Evolutionary conservation across 768 basidiomycete species (phyloP).

Genomic region (Strobilomyces dryophilus): DNA sequence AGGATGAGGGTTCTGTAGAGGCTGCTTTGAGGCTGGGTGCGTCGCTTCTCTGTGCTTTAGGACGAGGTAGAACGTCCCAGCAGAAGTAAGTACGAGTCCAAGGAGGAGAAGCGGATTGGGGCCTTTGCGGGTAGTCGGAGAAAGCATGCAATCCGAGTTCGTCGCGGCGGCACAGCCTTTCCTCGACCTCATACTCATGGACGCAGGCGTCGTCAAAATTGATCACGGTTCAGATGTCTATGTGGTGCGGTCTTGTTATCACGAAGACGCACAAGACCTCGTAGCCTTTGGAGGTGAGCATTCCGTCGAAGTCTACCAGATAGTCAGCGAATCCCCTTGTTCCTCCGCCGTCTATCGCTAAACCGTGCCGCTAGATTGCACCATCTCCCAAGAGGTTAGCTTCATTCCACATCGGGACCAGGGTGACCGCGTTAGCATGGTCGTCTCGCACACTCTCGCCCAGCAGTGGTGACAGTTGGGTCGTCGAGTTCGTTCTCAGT

Average conservation of each 20-base stretch:
- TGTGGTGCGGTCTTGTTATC: constrained; percentile 58
- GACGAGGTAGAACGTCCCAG: constrained; percentile 53
- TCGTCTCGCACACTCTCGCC: constrained; percentile 69
- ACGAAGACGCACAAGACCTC: constrained; percentile 61
- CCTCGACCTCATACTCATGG: constrained; percentile 36
- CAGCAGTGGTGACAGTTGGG: constrained; percentile 59
- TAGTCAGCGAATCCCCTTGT: constrained; percentile 43
- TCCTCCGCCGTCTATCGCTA: constrained; percentile 5
- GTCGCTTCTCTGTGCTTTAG: constrained; percentile 53
- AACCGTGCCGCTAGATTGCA: constrained; percentile 33
- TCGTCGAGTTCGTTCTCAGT: constrained; percentile 55
- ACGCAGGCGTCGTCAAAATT: constrained; percentile 42
- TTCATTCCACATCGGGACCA: constrained; percentile 68
- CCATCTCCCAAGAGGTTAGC: constrained; percentile 50
- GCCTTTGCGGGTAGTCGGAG: constrained; percentile 25
- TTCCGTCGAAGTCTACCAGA: constrained; percentile 62
- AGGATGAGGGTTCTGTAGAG: constrained; percentile 60
- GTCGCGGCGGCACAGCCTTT: neutral
- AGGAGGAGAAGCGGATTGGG: constrained; percentile 66
- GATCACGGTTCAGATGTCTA: constrained; percentile 58
- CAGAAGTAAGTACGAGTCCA: constrained; percentile 52
- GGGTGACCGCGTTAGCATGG: constrained; percentile 75
- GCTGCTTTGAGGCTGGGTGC: constrained; percentile 57
- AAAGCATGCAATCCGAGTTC: constrained; percentile 9
- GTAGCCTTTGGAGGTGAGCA: constrained; percentile 72